Evolutionary conservation across 2,329 filamentous ascomycete species (phyloP).

Genomic region (Ophioceras dolichostomum): DNA sequence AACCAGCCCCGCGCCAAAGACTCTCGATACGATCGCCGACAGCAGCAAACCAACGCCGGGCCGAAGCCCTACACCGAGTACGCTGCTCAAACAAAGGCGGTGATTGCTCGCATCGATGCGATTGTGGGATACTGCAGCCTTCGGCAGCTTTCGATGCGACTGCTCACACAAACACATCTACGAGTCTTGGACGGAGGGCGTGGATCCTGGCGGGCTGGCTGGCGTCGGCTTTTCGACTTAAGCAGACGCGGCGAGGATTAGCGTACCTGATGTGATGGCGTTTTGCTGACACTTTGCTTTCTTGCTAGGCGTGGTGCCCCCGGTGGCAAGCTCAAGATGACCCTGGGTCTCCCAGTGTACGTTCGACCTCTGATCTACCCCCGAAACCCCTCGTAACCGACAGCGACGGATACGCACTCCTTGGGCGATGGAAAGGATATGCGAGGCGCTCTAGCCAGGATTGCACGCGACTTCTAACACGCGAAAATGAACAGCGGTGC

Average conservation of each 20-base stretch:
- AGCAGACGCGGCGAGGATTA: neutral
- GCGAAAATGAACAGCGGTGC: slow-evolving; percentile 55
- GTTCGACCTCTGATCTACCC: slow-evolving; percentile 32
- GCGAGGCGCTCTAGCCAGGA: neutral
- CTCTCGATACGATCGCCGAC: neutral
- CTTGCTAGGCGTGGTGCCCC: slow-evolving; percentile 81
- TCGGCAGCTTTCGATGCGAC: too few relatives aligned
- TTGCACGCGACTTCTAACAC: slow-evolving; percentile 2
- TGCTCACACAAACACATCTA: too few relatives aligned
- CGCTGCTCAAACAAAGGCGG: neutral
- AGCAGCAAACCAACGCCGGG: neutral
- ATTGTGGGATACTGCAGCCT: too few relatives aligned
- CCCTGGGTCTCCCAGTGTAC: slow-evolving; percentile 99
- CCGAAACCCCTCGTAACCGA: too few relatives aligned
- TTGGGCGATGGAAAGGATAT: neutral
- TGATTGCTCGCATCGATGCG: neutral
- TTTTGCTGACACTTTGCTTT: slow-evolving; percentile 19
- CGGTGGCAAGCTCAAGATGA: slow-evolving; percentile 99
- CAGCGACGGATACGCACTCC: too few relatives aligned
- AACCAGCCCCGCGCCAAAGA: too few relatives aligned
- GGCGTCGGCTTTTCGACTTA: neutral
- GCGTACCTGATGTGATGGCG: neutral
- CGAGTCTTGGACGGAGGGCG: neutral
- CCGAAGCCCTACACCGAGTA: neutral
- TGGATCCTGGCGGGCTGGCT: neutral